Evolutionary conservation across 2,329 filamentous ascomycete species (phyloP).

Genomic region (Hymenoscyphus fraxineus): DNA sequence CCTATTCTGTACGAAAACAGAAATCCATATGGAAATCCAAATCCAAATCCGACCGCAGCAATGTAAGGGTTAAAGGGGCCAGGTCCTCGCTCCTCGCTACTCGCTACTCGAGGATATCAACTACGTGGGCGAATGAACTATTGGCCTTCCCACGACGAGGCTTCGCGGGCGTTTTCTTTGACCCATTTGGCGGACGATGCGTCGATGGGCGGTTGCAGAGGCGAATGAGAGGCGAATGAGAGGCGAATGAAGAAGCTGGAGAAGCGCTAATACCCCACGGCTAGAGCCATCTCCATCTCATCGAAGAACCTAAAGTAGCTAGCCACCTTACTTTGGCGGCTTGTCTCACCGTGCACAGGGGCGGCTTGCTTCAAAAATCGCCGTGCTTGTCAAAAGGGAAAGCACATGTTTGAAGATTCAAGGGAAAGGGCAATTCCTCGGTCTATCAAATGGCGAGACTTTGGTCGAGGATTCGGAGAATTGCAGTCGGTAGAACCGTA

Average conservation of each 20-base stretch:
- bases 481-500: not conserved
- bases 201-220: not conserved
- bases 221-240: constrained; percentile 2
- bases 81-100: not conserved
- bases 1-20: not conserved
- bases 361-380: not conserved
- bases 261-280: constrained; percentile 3
- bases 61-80: not conserved
- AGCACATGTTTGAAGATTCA: not conserved
- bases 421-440: not conserved
- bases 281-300: not conserved
- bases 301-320: too few species aligned
- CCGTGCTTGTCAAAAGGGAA: not conserved
- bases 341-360: not conserved
- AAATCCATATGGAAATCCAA: not conserved
- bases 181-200: not conserved
- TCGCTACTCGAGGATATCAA: not conserved
- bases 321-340: not conserved
- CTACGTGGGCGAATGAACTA: not conserved
- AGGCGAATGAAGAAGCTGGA: constrained; percentile 3
- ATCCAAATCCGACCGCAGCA: not conserved
- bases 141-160: not conserved
- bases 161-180: not conserved
- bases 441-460: not conserved
- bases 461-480: not conserved